Conservation (phyloP, 352 stramenopile genomes). For the Globisporangium echinulatum region DNA sequence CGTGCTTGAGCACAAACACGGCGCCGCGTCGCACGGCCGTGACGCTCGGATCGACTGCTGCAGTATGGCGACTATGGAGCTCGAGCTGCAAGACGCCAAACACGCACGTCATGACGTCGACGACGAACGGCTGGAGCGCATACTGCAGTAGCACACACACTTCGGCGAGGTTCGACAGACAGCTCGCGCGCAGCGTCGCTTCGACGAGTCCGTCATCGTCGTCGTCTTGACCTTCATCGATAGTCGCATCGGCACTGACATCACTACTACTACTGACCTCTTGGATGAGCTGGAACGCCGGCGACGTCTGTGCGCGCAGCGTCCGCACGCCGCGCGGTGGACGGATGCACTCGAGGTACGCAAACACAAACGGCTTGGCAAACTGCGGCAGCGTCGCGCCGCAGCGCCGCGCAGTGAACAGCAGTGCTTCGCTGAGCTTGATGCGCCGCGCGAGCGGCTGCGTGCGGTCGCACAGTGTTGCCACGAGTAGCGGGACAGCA, state of each 20-base stretch:
- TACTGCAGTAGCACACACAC: conserved; percentile 70
- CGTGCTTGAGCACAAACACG: conserved; percentile 71
- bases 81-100: conserved; percentile 78
- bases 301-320: conserved; percentile 7
- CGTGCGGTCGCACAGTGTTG: conserved; percentile 30
- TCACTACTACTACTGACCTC: conserved; percentile 21
- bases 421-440: conserved; percentile 77
- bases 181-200: conserved; percentile 73
- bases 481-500: conserved; percentile 62
- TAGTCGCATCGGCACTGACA: conserved; percentile 6
- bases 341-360: conserved; percentile 74
- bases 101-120: conserved; percentile 72
- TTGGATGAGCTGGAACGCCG: conserved; percentile 50
- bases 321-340: conserved; percentile 13
- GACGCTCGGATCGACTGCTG: conserved; percentile 15
- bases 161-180: conserved; percentile 84
- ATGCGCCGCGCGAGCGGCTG: conserved; percentile 64
- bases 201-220: conserved; percentile 25
- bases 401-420: conserved; percentile 75
- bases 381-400: conserved; percentile 68
- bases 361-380: conserved; percentile 69
- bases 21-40: conserved; percentile 65
- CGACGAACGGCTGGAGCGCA: conserved; percentile 59
- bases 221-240: background rate
- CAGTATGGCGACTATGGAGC: conserved; percentile 16